Evolutionary conservation across 805 yeast genomes (phyloP).

Genomic region (Teunomyces kruisii): DNA sequence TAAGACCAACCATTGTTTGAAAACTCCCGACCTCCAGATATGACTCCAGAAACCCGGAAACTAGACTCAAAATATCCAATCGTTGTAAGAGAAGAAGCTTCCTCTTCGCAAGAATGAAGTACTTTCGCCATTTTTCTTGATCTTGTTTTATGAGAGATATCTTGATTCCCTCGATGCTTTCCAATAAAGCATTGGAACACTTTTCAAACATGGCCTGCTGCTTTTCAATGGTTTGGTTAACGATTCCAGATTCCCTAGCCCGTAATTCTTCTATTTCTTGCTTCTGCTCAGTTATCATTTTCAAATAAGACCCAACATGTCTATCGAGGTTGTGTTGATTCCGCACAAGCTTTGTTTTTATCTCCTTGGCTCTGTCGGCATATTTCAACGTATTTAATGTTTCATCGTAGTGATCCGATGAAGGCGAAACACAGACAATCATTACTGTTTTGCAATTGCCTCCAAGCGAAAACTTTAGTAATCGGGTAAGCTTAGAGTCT

Average conservation of each 20-base stretch:
- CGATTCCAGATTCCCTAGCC: constrained; percentile 46
- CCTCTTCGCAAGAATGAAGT: constrained; percentile 46
- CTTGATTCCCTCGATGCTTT: constrained; percentile 42
- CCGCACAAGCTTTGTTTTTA: constrained; percentile 73
- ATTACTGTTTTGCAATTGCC: constrained; percentile 94
- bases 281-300: constrained; percentile 80
- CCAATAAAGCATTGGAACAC: constrained; percentile 40
- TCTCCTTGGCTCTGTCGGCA: constrained; percentile 89
- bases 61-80: constrained; percentile 32
- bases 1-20: constrained; percentile 13
- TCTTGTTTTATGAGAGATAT: constrained; percentile 41
- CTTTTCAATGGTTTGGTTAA: constrained; percentile 37
- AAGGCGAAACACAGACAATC: constrained; percentile 93
- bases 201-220: constrained; percentile 35
- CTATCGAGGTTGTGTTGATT: constrained; percentile 75
- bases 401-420: constrained; percentile 85
- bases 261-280: constrained; percentile 70
- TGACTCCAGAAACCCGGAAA: background rate
- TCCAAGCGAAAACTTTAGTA: constrained; percentile 85
- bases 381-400: constrained; percentile 88
- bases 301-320: constrained; percentile 81
- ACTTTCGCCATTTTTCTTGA: constrained; percentile 45
- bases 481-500: constrained; percentile 84
- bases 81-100: constrained; percentile 45
- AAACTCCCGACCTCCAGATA: background rate